Base-by-base conservation (phyloP, 208 protist genomes). In the Trypanosoma congolense region DNA sequence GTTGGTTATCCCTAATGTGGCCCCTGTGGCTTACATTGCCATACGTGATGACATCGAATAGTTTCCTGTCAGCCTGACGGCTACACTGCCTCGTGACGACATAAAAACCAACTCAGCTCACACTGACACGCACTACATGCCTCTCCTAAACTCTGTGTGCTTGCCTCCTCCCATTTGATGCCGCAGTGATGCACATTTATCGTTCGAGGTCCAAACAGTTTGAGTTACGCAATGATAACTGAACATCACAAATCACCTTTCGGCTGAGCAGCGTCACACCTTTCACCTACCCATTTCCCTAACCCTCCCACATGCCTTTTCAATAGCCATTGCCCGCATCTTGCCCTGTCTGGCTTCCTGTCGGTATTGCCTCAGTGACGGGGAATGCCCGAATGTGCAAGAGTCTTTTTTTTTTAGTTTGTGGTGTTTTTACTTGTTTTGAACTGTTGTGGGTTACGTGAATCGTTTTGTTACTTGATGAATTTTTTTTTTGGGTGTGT, bases 21-120 rank as follows among this genome's bases (percentile, higher is more conserved):
- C 35, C 35, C 35, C 14, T 14, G 14, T 14, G 35, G 14, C 35
- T 8, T 40, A 40, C 35, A 40, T n/a, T 40, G 35, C 35, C n/a
- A 14, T 14, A 40, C 35, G n/a, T 46, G 42, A 46, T 46, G 42
- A 46, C 21, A 46, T 5, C 21, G 10, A 46, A 25, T 46, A 46
- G 42, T 46, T 46, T 46, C 42, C 42, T 46, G 42, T 46, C 42
- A 46, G 42, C 42, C 42, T 46, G 42, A 46, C 21, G 42, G 42
- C 42, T 9, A 6, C 6, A n/a, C 10, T 9, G 42, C 42, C 18
- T n/a, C n/a, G 5, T n/a, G 42, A 46, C 6, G 42, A 46, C 42
- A 46, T 24, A 46, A n/a, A 22, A 22, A 9, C 21, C n/a, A 46
- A 46, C 42, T 46, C 42, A 46, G 42, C 42, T 46, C 42, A 46